Evolutionary conservation across 2,329 filamentous ascomycete species (phyloP), one percentile per base, ranked within the genome.

Genomic region (Colletotrichum liaoningense): DNA sequence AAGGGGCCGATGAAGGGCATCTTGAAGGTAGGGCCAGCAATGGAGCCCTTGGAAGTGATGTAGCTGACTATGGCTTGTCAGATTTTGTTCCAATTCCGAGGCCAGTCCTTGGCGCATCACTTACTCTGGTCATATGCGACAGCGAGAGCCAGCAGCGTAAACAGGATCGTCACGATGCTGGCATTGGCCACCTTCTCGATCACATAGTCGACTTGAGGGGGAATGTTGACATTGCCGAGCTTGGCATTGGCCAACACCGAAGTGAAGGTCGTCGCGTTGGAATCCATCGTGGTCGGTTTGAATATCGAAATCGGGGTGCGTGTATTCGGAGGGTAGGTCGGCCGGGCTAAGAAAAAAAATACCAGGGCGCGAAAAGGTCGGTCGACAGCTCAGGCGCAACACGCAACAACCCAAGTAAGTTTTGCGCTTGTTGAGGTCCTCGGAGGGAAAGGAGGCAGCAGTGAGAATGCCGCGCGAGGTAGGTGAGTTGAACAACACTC

Each of bases 1-100:
- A 99, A 98, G 5, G 97, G 96, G n/a, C 97, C 97, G 82, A 98
- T 95, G 80, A 97, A 96, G 55, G 94, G 94, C 72, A 93, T 87
- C 84, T 97, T 97, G 88, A 89, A 93, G 57, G 88, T 78, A 33
- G 94, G 94, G 52, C 94, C 94, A 64, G 89, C 90, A 79, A 97
- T 95, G 30, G 89, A 89, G 72, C 94, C 93, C 83, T 96, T 96
- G 78, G 91, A 90, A 79, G 88, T 87, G 77, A 94, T 87, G 81
- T 96, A 97, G 82, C 89, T 92, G 78, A 93, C 94, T 97, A 79
- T 60, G 46, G 6, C 35, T 24, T 42, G 69, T 72, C 54, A 74
- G 63, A 38, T n/a, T 35, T n/a, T 46, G 38, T 30, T 46, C 24
- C 22, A 54, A 55, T 11, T 38, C 33, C 2, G 16, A 46, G 28